phyloP scores from a whole-genome alignment of 805 yeast species.

The Ogataea nakhonphanomensis region DNA sequence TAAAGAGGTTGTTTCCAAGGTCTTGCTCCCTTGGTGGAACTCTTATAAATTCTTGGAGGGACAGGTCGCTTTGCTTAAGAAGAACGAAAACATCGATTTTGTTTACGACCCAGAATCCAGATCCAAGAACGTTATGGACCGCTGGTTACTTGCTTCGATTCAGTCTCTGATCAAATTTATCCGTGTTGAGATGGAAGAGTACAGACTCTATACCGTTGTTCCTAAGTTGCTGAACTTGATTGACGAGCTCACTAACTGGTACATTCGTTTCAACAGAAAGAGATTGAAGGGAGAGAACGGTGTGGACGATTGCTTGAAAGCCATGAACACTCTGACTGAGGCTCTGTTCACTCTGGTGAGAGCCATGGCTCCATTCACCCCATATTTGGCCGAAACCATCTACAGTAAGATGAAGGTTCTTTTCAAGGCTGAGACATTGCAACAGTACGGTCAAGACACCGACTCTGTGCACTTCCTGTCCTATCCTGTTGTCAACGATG shows the following conservation, averaged over 20 bases:
- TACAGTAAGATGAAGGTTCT: constrained; percentile 68
- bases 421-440: constrained; percentile 58
- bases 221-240: constrained; percentile 85
- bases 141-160: constrained; percentile 94
- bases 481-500: constrained; percentile 83
- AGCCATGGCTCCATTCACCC: constrained; percentile 99
- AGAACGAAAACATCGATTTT: constrained; percentile 68
- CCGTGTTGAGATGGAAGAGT: constrained; percentile 84
- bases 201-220: constrained; percentile 93
- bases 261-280: constrained; percentile 95
- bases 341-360: constrained; percentile 84
- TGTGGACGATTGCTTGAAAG: constrained; percentile 74
- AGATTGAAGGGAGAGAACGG: constrained; percentile 96
- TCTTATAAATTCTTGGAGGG: constrained; percentile 95
- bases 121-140: constrained; percentile 92
- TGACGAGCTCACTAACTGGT: constrained; percentile 97
- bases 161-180: constrained; percentile 86
- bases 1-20: constrained; percentile 94
- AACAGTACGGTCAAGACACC: constrained; percentile 48
- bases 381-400: constrained; percentile 88
- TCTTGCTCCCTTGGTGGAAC: constrained; percentile 97
- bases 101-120: constrained; percentile 60
- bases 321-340: constrained; percentile 87
- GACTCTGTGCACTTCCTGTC: constrained; percentile 91
- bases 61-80: constrained; percentile 80